Base-by-base conservation (phyloP, 2,329 filamentous ascomycete species). In the Nothophaeocryptopus gaeumannii region DNA sequence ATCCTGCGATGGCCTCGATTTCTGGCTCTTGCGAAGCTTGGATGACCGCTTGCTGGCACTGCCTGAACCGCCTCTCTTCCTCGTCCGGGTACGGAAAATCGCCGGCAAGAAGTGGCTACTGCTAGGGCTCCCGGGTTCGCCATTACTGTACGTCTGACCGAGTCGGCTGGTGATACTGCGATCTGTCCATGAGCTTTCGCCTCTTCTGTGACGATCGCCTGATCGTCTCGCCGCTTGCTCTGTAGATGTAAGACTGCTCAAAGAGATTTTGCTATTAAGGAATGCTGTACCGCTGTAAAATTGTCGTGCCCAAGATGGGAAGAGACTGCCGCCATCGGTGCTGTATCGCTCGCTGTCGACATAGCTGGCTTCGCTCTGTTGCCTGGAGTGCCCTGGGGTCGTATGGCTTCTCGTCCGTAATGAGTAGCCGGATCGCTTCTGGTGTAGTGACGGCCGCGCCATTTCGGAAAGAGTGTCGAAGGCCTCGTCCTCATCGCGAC, bases 291-390 rank as follows among this genome's bases (percentile, higher is more conserved):
- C 61, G 14, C 56, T 58, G 55, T 70, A 70, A 52, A 67, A 70
- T 14, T 61, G 58, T 45, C 60, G 69, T 9, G 67, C 67, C 67
- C 67, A 70, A 3, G 56, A 58, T 7, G 67, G 67, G 45, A 70
- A 69, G 20, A 68, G 53, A 37, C 49, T 60, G 44, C 61, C 67
- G 14, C 58, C 61, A 15, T 56, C 51, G 2, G 41, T 49, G 43
- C 57, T 59, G 36, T 39, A 47, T 36, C 53, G 45, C 3, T 67
- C 63, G 39, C 58, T 66, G 10, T 64, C 63, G 15, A 54, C 46
- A 34, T 60, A 59, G 41, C 60, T 63, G 50, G 61, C 53, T 37
- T 65, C 60, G 39, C 63, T 68, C 10, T 62, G 55, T 12, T 63
- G 58, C 14, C 64, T 50, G 5, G 63, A 64, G 31, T 60, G 61